Evolutionary conservation across 331 rosid genomes (phyloP), one percentile per base, ranked within the genome.

Genomic region (Pyrus hybrid): DNA sequence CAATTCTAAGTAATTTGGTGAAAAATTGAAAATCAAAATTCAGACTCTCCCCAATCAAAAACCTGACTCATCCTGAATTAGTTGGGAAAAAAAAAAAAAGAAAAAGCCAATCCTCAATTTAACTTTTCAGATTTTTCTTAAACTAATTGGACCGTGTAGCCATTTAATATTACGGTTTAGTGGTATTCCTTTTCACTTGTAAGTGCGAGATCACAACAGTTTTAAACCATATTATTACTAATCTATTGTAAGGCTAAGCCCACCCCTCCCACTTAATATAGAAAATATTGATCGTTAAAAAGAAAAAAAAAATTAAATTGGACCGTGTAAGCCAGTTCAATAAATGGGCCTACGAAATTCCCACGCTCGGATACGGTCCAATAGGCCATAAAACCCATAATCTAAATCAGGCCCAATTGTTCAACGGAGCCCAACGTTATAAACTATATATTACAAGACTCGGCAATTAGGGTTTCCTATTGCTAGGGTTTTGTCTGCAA

Each of bases 401-500:
- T 57, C 7, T 57, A 1, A 8, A 8, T 1, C 16, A 56, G 76
- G 76, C 66, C 66, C 53, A 71, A 49, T 13, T 3, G 13, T 2
- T 2, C 22, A 3, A 3, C 14, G 14, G 5, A 73, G 26, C 29
- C 56, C 30, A 37, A 5, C 7, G 17, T 4, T 6, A 8, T 5
- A 49, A 25, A 9, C 37, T 35, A 80, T 75, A 80, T 62, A 80
- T 4, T 8, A 7, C 63, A 10, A 30, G 14, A 12, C 13, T 45
- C 2, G 13, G 64, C 26, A 3, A 10, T 0, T 61, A 60, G 71
- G 78, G 79, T 65, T 73, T 61, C 10, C 10, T 7, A 33, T 2
- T 41, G 51, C 66, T 35, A 65, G 78, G 76, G 64, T 75, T 79
- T 23, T 64, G 18, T 79, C 64, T 22, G 29, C 81, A 22, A 67